These are phyloP conservation scores for Ogataea sp. DNA, from an alignment of 805 yeast genomes.

Conservation along the genomic window DNA sequence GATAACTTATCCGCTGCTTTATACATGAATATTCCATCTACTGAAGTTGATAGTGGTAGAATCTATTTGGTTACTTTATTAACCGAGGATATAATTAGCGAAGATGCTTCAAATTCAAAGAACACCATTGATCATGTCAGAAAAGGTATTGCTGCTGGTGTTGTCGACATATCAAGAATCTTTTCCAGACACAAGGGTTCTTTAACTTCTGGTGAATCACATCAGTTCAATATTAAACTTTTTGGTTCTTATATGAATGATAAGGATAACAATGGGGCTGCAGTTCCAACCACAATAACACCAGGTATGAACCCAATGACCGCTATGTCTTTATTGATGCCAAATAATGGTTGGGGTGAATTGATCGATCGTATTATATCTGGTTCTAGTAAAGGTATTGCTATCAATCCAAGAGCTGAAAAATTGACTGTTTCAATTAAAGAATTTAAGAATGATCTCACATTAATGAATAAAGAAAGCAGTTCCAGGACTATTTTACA, in stretches of 20 bases:
- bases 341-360: conserved; percentile 85
- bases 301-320: conserved; percentile 27
- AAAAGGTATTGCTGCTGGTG: conserved; percentile 86
- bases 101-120: conserved; percentile 3
- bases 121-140: conserved; percentile 35
- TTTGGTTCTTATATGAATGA: conserved; percentile 59
- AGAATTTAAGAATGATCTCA: conserved; percentile 49
- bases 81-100: conserved; percentile 49
- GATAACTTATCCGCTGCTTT: conserved; percentile 73
- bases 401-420: conserved; percentile 76
- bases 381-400: conserved; percentile 70
- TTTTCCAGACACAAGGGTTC: conserved; percentile 60
- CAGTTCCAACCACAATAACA: conserved; percentile 7
- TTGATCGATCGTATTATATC: conserved; percentile 67
- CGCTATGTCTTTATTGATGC: conserved; percentile 27
- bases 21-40: conserved; percentile 66
- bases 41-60: conserved; percentile 49
- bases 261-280: conserved; percentile 18
- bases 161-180: conserved; percentile 72
- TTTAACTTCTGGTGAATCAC: conserved; percentile 52
- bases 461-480: conserved; percentile 7
- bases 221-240: conserved; percentile 62
- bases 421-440: conserved; percentile 60
- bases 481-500: conserved; percentile 5
- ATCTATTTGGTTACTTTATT: conserved; percentile 70